phyloP scores from a whole-genome alignment of 768 basidiomycete genomes.

The Hygrophoropsis aurantiaca region DNA sequence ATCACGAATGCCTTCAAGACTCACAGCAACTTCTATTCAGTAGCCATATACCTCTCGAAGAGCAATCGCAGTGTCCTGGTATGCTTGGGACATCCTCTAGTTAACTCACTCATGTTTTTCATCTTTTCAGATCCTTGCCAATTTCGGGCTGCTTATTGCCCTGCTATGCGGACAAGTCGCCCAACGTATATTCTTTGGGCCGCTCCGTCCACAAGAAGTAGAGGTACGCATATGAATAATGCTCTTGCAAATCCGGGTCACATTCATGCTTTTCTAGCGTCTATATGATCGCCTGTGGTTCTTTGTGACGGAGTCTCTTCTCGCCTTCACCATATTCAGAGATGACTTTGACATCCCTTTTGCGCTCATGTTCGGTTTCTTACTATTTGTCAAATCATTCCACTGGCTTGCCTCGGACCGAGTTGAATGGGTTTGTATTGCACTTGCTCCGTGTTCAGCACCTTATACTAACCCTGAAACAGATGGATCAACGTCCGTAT shows the following conservation, averaged over 20 bases:
- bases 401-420: slow-evolving; percentile 96
- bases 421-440: slow-evolving; percentile 85
- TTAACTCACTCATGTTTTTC: not conserved
- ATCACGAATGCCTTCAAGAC: slow-evolving; percentile 78
- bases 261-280: slow-evolving; percentile 53
- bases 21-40: slow-evolving; percentile 91
- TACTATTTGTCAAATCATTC: slow-evolving; percentile 95
- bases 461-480: slow-evolving; percentile 1
- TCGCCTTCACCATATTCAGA: slow-evolving; percentile 96
- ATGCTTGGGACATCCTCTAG: slow-evolving; percentile 19
- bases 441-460: slow-evolving; percentile 3
- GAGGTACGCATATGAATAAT: slow-evolving; percentile 58
- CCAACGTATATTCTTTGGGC: slow-evolving; percentile 90
- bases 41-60: slow-evolving; percentile 88
- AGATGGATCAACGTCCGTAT: slow-evolving; percentile 98
- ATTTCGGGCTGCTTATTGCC: slow-evolving; percentile 81
- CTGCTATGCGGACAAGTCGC: slow-evolving; percentile 74
- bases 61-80: slow-evolving; percentile 94
- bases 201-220: slow-evolving; percentile 82
- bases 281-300: slow-evolving; percentile 97
- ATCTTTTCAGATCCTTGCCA: slow-evolving; percentile 73
- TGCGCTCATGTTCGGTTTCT: slow-evolving; percentile 89
- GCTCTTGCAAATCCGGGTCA: not conserved
- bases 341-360: slow-evolving; percentile 94
- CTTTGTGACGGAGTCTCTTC: slow-evolving; percentile 93